phyloP scores from a whole-genome alignment of 768 basidiomycete genomes.

The Rhodosporidiobolus sp. region DNA sequence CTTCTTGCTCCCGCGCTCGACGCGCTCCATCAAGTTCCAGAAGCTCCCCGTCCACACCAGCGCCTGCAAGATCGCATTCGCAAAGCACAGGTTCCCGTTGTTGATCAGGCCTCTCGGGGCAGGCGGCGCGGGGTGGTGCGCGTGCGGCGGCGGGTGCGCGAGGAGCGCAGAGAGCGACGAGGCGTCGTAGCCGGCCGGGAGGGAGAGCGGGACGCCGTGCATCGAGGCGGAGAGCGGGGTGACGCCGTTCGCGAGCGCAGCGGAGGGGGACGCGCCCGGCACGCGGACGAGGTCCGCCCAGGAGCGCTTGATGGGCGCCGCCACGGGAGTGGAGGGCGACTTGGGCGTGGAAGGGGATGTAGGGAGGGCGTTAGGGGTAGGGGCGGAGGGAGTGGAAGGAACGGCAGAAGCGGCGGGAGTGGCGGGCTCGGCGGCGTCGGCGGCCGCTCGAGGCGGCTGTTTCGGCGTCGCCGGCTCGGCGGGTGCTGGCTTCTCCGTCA shows the following conservation, averaged over 20 bases:
- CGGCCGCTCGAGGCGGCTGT: background rate
- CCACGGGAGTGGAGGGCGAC: conserved; percentile 11
- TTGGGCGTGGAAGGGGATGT: background rate
- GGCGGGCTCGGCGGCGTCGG: background rate
- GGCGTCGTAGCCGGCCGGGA: background rate
- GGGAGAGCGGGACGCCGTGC: background rate
- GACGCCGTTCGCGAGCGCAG: background rate
- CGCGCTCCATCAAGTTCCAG: conserved; percentile 67
- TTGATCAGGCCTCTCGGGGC: conserved; percentile 79
- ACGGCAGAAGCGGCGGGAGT: background rate
- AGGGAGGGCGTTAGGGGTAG: background rate
- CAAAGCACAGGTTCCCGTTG: conserved; percentile 96
- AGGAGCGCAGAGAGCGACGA: conserved; percentile 1
- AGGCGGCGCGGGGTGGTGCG: conserved; percentile 5
- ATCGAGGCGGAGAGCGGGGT: conserved; percentile 5
- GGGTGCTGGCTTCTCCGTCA: background rate
- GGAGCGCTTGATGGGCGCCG: conserved; percentile 2
- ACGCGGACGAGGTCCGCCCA: conserved; percentile 38
- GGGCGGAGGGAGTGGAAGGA: background rate
- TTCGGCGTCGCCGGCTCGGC: background rate
- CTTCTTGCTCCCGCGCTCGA: conserved; percentile 59
- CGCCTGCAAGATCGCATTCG: conserved; percentile 85
- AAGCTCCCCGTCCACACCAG: conserved; percentile 88
- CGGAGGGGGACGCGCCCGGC: background rate
- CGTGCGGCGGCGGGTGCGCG: conserved; percentile 5